phyloP scores from a whole-genome alignment of 2,329 filamentous ascomycete species.

The Chalaropsis ovoidea region DNA sequence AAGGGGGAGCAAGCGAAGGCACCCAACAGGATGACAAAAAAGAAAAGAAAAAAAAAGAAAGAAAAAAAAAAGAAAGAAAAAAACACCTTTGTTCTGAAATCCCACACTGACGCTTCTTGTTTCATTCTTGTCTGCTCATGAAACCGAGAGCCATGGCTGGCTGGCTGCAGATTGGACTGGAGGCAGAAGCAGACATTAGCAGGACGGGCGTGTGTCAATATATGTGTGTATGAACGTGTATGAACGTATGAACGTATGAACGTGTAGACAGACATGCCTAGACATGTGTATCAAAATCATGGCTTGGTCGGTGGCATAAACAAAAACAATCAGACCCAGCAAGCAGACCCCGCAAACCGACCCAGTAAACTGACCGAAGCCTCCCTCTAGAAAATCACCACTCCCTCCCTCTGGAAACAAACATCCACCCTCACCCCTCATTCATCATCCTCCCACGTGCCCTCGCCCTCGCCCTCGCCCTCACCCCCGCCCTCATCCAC shows the following conservation, averaged over 20 bases:
- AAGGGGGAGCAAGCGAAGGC: not conserved
- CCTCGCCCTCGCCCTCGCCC: constrained; percentile 32
- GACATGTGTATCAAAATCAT: no score
- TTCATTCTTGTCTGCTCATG: constrained; percentile 8
- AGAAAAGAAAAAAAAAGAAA: not conserved
- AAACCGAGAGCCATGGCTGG: not conserved
- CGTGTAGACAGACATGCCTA: no score
- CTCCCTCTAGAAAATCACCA: not conserved
- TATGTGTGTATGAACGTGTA: no score
- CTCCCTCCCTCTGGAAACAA: not conserved
- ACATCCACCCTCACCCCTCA: not conserved
- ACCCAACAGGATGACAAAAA: not conserved
- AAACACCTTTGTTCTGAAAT: not conserved
- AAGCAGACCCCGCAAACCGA: no score
- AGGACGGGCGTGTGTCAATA: no score
- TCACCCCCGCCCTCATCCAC: constrained; percentile 45
- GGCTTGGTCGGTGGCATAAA: not conserved
- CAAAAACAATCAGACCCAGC: not conserved
- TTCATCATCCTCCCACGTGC: constrained; percentile 26
- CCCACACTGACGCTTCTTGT: not conserved
- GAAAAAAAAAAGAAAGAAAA: not conserved
- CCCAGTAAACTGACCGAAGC: not conserved
- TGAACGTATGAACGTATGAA: no score
- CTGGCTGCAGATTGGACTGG: no score
- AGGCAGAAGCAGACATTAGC: no score